Base-by-base conservation (phyloP, 2,329 filamentous ascomycete genomes). In the Trichoderma asperellum region DNA sequence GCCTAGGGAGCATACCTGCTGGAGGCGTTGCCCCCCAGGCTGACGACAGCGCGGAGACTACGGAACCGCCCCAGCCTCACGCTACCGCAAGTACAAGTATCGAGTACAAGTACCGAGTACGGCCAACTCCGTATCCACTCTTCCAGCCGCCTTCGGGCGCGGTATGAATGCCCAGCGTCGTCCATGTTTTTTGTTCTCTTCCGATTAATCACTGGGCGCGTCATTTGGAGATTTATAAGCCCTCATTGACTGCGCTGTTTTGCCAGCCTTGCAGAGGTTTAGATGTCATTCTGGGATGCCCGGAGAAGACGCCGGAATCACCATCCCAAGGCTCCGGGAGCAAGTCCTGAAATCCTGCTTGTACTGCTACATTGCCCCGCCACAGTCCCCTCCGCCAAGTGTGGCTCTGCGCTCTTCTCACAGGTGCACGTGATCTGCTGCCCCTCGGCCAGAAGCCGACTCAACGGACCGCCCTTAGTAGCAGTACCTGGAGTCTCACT, bases 21-120 rank as follows among this genome's bases (percentile, higher is more conserved):
- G 47, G 57, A 62, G 63, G 62, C 62, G 68, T 40, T 68, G 65
- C 65, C 65, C 64, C 57, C 55, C 68, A 57, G 75, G 76, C 75
- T 77, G 76, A 76, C 76, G 75, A 77, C 70, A 66, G 66, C 66
- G 55, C 73, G 73, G 73, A 73, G 70, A 68, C 59, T 49, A 68
- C 73, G 73, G 73, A 72, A 68, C 63, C 59, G 61, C 59, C 70
- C 71, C 73, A 68, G 72, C 52, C 40, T 67, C 68, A 67, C 55
- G 32, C 43, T 60, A 59, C 37, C 10, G 47, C 47, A 21, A n/a
- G 12, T 7, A 56, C 52, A 53, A 29, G 35, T 61, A 62, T 18
- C 14, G 29, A 24, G 43, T 35, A 35, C 29, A n/a, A 16, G 43
- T 16, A 24, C 32, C 35, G 43, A 37, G 43, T 40, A 58, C 27